Evolutionary conservation across 2,329 filamentous ascomycete genomes (phyloP), one percentile per base, ranked within the genome.

Genomic region (Diaporthe capsici): DNA sequence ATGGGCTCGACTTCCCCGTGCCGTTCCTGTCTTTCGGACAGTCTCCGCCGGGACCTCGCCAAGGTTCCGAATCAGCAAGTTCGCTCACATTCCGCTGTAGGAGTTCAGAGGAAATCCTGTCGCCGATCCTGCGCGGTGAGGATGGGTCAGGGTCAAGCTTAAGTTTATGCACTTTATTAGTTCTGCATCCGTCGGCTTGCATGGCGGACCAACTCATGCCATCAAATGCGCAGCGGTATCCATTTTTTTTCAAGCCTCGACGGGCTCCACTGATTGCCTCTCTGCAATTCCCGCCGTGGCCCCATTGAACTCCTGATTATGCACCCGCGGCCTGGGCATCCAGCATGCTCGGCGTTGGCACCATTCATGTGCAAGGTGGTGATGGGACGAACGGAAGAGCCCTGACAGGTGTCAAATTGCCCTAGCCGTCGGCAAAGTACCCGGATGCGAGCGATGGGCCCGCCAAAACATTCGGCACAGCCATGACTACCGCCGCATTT

Each of bases 91-190:
- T 53, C 3, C 25, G 20, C 31, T 37, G 13, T 17, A 6, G 31
- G 5, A 53, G 47, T 37, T 10, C 4, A 47, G 53, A 25, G 44
- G 47, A n/a, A 39, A 53, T 37, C 12, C 42, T 53, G 63, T 31
- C 28, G 31, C 31, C 31, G 31, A 51, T 51, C 31, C 44, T 53
- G 31, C 22, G 44, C 20, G n/a, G n/a, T 51, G 31, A 68, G 51
- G 44, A 8, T 37, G 63, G 44, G 44, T 37, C 63, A 49, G 63
- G 44, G 63, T 37, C 63, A 53, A 53, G 44, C 44, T 51, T 37
- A 28, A 68, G 10, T 20, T 68, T 53, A 28, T 53, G 65, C 31
- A 15, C 31, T 25, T 39, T 39, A 39, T 8, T 51, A 42, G 22
- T 39, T n/a, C 47, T 68, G 47, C 47, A 68, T 25, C 47, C 47